Percentiles rank a stretch among this genome's conserved stretches.
Evolutionary conservation across 257 asterid species (phyloP).

Genomic region (Jacaranda mimosifolia): DNA sequence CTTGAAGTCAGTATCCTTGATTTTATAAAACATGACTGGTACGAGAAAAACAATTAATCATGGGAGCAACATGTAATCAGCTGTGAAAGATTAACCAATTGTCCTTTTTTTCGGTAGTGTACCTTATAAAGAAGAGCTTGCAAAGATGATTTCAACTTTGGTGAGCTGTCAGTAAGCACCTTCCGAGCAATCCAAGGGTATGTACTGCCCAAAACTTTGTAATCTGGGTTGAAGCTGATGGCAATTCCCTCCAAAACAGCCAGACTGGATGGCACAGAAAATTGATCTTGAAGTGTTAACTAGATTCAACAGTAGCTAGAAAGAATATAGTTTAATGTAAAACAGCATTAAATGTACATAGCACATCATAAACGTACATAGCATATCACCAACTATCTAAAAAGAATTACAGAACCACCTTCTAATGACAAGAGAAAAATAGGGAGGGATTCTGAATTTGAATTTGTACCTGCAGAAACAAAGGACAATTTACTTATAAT

Average conservation of each 20-base stretch:
- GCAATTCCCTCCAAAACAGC: slow-evolving; percentile 99
- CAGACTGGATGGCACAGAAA: slow-evolving; percentile 65
- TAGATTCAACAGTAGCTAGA: slow-evolving; percentile 33
- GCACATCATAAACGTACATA: background rate
- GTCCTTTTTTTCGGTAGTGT: slow-evolving; percentile 21
- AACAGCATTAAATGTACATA: slow-evolving; percentile 15
- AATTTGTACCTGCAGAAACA: slow-evolving; percentile 83
- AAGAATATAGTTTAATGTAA: slow-evolving; percentile 3
- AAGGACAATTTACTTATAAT: slow-evolving; percentile 4
- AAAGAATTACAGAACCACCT: slow-evolving; percentile 56
- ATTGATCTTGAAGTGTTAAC: slow-evolving; percentile 16
- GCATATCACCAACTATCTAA: background rate
- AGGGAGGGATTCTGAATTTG: slow-evolving; percentile 92
- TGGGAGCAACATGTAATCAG: slow-evolving; percentile 15
- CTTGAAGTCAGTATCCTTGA: slow-evolving; percentile 46
- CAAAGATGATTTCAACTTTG: slow-evolving; percentile 80
- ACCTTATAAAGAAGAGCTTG: slow-evolving; percentile 89
- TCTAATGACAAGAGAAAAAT: slow-evolving; percentile 93
- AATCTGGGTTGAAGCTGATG: slow-evolving; percentile 71
- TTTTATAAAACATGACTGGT: slow-evolving; percentile 31
- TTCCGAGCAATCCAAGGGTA: slow-evolving; percentile 99
- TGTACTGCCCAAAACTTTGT: slow-evolving; percentile 97
- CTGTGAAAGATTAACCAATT: slow-evolving; percentile 20
- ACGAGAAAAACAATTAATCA: slow-evolving; percentile 16
- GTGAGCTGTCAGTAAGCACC: slow-evolving; percentile 89